phyloP scores from a whole-genome alignment of 371 early-diverging fungal genomes.

The Mortierella polycephala region DNA sequence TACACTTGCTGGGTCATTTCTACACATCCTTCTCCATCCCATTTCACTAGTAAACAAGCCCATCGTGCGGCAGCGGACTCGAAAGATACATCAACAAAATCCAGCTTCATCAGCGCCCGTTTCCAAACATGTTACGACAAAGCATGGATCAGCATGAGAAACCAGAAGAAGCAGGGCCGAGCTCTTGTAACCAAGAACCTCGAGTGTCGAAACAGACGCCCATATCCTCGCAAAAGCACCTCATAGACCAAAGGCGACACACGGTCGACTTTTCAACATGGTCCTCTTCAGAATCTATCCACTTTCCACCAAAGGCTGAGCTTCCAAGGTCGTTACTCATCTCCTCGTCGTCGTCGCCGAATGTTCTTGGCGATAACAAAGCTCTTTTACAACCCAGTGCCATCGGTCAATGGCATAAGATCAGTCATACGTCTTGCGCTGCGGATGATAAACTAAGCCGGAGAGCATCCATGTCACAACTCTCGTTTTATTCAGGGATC shows the following conservation, averaged over 20 bases:
- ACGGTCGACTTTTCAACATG: slow-evolving; percentile 26
- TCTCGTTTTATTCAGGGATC: slow-evolving; percentile 6
- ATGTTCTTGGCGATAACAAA: neutral
- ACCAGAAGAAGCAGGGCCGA: neutral
- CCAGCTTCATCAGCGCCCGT: too few relatives aligned
- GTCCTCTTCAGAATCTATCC: neutral
- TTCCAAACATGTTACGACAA: too few relatives aligned
- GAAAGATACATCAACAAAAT: too few relatives aligned
- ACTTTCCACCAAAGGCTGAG: too few relatives aligned
- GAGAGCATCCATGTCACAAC: slow-evolving; percentile 34
- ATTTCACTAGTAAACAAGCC: too few relatives aligned
- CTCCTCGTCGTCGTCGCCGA: too few relatives aligned
- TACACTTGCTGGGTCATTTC: too few relatives aligned
- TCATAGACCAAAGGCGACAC: slow-evolving; percentile 26
- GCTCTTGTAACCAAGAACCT: neutral
- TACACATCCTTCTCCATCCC: too few relatives aligned
- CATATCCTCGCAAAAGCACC: slow-evolving; percentile 6
- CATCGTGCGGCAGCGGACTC: too few relatives aligned
- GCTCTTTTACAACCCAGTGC: neutral
- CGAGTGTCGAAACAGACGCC: neutral
- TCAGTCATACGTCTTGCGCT: neutral
- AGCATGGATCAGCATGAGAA: slow-evolving; percentile 8
- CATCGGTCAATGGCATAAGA: neutral
- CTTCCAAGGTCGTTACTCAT: too few relatives aligned
- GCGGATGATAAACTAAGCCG: slow-evolving; percentile 13